Evolutionary conservation across 192 early-diverging fungal genomes (phyloP), one percentile per base, ranked within the genome.

Genomic region (Coemansia sp.): DNA sequence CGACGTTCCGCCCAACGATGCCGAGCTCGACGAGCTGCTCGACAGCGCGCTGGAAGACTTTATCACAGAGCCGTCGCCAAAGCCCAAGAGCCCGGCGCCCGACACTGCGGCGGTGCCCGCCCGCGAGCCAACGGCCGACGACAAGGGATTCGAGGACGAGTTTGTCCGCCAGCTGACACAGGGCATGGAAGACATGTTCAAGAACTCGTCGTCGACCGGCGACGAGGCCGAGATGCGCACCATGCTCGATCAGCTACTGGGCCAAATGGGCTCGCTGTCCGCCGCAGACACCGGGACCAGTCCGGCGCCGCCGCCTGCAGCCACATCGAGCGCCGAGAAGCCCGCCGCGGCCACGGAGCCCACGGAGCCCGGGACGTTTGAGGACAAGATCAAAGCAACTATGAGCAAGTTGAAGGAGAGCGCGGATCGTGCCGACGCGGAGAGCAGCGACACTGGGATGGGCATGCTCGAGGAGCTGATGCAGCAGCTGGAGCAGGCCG

Each of bases 381-480:
- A 96, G 61, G 87, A 91, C 54, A 85, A 82, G 31, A 92, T 98
- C 55, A 83, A 85, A 38, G 82, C 91, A 38, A 98, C 95, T 10
- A 86, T 98, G 82, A 83, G 83, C 55, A 93, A 94, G 50, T 67
- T 98, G 10, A 87, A 89, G 58, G 84, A 86, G 53, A 93, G 90
- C 52, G 87, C 89, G 2, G 84, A 90, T 7, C 82, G 87, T 52
- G 90, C 89, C 8, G 87, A 95, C 50, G 90, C 81, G 28, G 82
- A 80, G n/a, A 64, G 67, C 8, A 74, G 75, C 23, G 83, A 38
- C 3, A 39, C 77, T 17, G 57, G 83, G 62, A 79, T 81, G 21
- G 91, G 86, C 36, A 84, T 90, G 59, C 88, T 96, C 87, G 88
- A 90, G 35, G 87, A 91, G 58, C 82, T 94, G 80, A 78, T 93